Conservation (phyloP, 192 early-diverging fungal genomes). For the Chytriomyces confervae region DNA sequence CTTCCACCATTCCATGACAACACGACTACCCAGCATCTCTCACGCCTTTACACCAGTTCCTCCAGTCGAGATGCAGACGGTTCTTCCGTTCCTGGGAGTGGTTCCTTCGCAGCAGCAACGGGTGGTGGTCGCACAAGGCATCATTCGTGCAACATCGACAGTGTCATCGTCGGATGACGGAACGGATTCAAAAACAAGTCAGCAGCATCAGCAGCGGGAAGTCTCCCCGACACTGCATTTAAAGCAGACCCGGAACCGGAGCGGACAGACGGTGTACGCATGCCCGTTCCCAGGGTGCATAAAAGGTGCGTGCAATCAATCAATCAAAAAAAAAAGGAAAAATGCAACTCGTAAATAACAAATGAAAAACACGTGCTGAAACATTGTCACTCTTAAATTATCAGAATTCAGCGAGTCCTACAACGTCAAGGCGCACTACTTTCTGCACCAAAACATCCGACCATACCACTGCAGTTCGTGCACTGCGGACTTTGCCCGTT, state of each 20-base stretch:
- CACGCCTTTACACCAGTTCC: too few species aligned
- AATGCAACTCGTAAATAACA: too few species aligned
- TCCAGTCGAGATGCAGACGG: too few species aligned
- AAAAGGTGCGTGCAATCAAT: background rate
- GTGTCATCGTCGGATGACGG: background rate
- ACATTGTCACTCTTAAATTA: too few species aligned
- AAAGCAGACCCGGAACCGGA: background rate
- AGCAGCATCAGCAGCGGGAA: background rate
- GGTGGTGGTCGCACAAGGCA: too few species aligned
- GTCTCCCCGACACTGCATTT: background rate
- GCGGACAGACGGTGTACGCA: background rate
- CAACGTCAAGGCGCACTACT: conserved; percentile 16
- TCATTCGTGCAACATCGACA: background rate
- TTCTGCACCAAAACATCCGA: conserved; percentile 8
- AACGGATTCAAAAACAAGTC: background rate
- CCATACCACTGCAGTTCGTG: background rate
- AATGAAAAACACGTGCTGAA: too few species aligned
- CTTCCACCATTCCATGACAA: too few species aligned
- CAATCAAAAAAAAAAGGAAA: too few species aligned
- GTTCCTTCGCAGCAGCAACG: too few species aligned
- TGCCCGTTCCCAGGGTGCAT: conserved; percentile 12
- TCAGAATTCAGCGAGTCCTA: background rate
- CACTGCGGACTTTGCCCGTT: background rate
- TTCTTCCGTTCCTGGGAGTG: too few species aligned
- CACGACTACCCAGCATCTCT: too few species aligned